Evolutionary conservation across 2,329 filamentous ascomycete species (phyloP), one percentile per base, ranked within the genome.

Genomic region (Pyrenochaeta sp.): DNA sequence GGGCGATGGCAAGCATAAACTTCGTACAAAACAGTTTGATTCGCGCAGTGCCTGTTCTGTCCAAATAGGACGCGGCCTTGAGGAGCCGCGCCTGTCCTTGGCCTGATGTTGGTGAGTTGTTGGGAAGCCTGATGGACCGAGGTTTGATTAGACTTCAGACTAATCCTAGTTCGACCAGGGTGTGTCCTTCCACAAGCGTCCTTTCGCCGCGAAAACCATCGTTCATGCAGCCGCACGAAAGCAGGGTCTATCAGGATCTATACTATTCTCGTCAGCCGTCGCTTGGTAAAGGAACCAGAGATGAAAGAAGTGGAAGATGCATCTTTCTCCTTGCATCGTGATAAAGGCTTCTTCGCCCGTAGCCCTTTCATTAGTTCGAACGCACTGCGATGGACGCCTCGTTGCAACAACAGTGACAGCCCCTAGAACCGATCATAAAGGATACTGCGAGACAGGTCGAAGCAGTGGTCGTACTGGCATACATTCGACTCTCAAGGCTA

Each of bases 81-180:
- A 3, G n/a, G 13, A n/a, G 36, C 13, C n/a, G 13, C 15, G 36
- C 8, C 13, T 19, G 5, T 39, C 36, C 6, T 32, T 27, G 42
- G 12, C 22, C 19, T 45, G 12, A 45, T 36, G 48, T 19, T 48
- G 40, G 40, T 36, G 32, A 4, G 32, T 36, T 4, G 36, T 39
- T 39, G 36, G 4, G 36, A 39, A 39, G 36, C 4, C 8, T 19
- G 36, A 39, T 13, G 36, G 15, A n/a, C 36, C 36, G 36, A 39
- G 36, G 36, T 56, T 50, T 36, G 44, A 49, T 37, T 52, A 56
- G 37, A 52, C 40, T 56, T 56, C 43, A 51, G 54, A 30, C 53
- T 56, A 56, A 52, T 42, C 43, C 24, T 27, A 30, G n/a, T n/a
- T 45, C 43, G 43, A 37, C 43, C 36, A 39, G 43, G 40, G 42